phyloP scores from a whole-genome alignment of 1,284 basidiomycete genomes.

The Gastroboletus turbinatus region DNA sequence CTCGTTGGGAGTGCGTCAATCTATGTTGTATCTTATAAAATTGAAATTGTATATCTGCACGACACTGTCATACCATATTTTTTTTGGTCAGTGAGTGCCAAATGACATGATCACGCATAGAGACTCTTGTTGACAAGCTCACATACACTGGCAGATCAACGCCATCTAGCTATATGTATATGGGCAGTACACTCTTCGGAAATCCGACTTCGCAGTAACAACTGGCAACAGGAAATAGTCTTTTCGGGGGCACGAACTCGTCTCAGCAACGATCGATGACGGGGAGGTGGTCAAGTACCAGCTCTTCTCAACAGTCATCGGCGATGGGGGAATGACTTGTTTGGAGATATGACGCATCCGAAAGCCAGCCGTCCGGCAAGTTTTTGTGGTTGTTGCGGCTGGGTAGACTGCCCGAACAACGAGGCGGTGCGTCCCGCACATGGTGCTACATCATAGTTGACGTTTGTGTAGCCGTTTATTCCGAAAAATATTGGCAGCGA shows the following conservation, averaged over 20 bases:
- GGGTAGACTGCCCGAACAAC: too few species aligned
- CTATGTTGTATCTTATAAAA: background rate
- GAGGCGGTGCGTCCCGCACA: too few species aligned
- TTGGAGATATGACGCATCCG: slow-evolving; percentile 17
- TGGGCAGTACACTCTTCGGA: slow-evolving; percentile 19
- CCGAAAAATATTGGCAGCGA: too few species aligned
- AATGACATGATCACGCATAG: background rate
- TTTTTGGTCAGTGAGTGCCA: background rate
- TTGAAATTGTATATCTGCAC: background rate
- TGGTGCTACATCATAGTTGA: too few species aligned
- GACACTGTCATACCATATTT: background rate
- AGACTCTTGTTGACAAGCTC: background rate
- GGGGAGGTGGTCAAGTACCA: slow-evolving; percentile 12
- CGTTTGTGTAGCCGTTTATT: too few species aligned
- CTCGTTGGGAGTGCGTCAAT: background rate
- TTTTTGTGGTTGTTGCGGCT: too few species aligned
- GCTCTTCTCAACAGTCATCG: slow-evolving; percentile 13
- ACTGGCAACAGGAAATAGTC: slow-evolving; percentile 4
- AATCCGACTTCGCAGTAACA: slow-evolving; percentile 20
- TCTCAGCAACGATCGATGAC: slow-evolving; percentile 18
- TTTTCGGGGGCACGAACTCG: slow-evolving; percentile 16
- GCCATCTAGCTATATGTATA: slow-evolving; percentile 1
- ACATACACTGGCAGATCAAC: too few species aligned
- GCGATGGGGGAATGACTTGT: slow-evolving; percentile 12
- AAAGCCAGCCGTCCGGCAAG: slow-evolving; percentile 8